Percentiles rank a stretch among this genome's conserved stretches.
Evolutionary conservation across 2,329 filamentous ascomycete genomes (phyloP).

Genomic region (Colletotrichum spaethianum): DNA sequence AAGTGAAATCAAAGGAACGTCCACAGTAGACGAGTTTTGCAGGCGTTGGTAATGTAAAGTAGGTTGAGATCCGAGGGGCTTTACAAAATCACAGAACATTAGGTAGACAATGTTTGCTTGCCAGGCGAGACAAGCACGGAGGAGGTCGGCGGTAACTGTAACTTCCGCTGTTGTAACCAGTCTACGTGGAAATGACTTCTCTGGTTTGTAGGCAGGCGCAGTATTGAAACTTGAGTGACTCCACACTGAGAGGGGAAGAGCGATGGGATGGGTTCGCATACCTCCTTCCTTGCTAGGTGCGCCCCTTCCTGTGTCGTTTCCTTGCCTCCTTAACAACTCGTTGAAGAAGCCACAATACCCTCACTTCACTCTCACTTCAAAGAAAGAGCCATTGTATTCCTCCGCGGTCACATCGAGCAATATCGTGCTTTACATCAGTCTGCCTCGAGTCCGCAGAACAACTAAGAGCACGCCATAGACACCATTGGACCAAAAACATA

Average conservation of each 20-base stretch:
- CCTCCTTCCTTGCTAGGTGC: no score
- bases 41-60: background rate
- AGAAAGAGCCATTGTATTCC: background rate
- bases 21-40: background rate
- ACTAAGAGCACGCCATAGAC: background rate
- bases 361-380: background rate
- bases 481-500: background rate
- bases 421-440: background rate
- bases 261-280: background rate
- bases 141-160: background rate
- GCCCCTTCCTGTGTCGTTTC: background rate
- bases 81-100: background rate
- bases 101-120: background rate
- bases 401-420: background rate
- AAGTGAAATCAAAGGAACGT: background rate
- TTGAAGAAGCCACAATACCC: background rate
- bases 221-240: background rate
- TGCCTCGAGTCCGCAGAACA: background rate
- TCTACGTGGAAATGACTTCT: background rate
- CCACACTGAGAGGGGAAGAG: background rate
- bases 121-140: background rate
- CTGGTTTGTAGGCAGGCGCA: background rate
- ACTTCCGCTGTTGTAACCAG: background rate
- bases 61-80: no score
- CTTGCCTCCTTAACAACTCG: background rate